Base-by-base conservation (phyloP, 441 rosid genomes). In the Jatropha podagrica region DNA sequence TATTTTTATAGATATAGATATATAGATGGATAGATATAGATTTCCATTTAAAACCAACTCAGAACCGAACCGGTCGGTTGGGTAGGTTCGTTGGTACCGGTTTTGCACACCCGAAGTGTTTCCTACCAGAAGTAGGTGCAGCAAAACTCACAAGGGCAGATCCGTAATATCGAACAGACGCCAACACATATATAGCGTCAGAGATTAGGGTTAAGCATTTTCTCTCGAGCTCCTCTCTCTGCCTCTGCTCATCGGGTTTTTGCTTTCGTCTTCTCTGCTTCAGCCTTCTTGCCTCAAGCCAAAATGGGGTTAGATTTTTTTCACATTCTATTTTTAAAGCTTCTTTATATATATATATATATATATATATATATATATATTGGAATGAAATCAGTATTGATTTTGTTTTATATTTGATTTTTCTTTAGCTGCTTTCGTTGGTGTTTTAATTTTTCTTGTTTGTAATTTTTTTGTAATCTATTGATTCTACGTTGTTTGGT, bases 281-380 rank as follows among this genome's bases (percentile, higher is more conserved):
- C 41, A 55, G 82, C 63, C 26, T 4, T 32, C 48, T 60, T 17
- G 1, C 17, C 67, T 2, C 46, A 61, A 55, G 64, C 41, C 72
- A 82, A 79, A 63, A 82, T 82, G 85, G 82, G 85, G 83, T 77
- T 27, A 59, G 85, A 49, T 2, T 69, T 15, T 14, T 6, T 37
- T 23, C 9, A 15, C 12, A 10, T 3, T 6, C 40, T 18, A 4
- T 72, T 38, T 18, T 17, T 0, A 51, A 51, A 15, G 23, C 23
- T 23, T 23, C 23, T 23, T 23, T 23, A 23, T 46, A 10, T 3
- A 0, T 46, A 14, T 9, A 18, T 8, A 9, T 14, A 13, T 2
- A 9, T 58, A n/a, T 23, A 23, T 46, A 10, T 3, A 0, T 46
- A 14, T 9, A 18, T 8, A 9, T 14, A 13, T 2, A 9, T 58